Evolutionary conservation across 1,139 yeast genomes (phyloP).

Genomic region (Yamadazyma taylorii): DNA sequence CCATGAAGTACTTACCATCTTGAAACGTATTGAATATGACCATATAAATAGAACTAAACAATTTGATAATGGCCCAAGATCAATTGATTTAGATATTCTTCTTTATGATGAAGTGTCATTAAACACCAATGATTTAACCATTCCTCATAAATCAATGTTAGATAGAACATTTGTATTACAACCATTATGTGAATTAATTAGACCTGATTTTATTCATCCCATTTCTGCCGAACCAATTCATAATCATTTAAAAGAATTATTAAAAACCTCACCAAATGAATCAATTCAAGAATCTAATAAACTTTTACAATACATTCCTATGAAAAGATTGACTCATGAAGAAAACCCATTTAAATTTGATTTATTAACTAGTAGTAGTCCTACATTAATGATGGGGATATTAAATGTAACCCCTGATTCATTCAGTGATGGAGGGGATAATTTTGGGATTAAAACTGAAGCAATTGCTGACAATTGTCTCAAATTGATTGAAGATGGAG

Average conservation of each 20-base stretch:
- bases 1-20: slow-evolving; percentile 52
- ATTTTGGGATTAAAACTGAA: slow-evolving; percentile 26
- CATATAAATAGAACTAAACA: slow-evolving; percentile 70
- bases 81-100: slow-evolving; percentile 85
- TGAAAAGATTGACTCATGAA: slow-evolving; percentile 25
- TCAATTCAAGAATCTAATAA: slow-evolving; percentile 47
- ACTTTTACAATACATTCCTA: slow-evolving; percentile 46
- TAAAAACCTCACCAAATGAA: slow-evolving; percentile 33
- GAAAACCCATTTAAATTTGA: slow-evolving; percentile 40
- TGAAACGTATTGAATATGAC: slow-evolving; percentile 78
- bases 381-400: slow-evolving; percentile 76
- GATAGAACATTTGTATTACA: slow-evolving; percentile 88
- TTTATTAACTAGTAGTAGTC: slow-evolving; percentile 29
- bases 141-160: slow-evolving; percentile 87
- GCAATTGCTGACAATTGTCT: slow-evolving; percentile 37
- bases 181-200: slow-evolving; percentile 79
- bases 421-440: slow-evolving; percentile 85
- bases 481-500: slow-evolving; percentile 54
- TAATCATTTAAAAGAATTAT: slow-evolving; percentile 63
- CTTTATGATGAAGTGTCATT: slow-evolving; percentile 61
- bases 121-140: slow-evolving; percentile 57
- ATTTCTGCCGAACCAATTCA: slow-evolving; percentile 79
- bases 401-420: slow-evolving; percentile 92
- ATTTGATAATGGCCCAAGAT: slow-evolving; percentile 87
- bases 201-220: slow-evolving; percentile 70